Evolutionary conservation across 345 rosid species (phyloP).

Genomic region (Rhodamnia argentea): DNA sequence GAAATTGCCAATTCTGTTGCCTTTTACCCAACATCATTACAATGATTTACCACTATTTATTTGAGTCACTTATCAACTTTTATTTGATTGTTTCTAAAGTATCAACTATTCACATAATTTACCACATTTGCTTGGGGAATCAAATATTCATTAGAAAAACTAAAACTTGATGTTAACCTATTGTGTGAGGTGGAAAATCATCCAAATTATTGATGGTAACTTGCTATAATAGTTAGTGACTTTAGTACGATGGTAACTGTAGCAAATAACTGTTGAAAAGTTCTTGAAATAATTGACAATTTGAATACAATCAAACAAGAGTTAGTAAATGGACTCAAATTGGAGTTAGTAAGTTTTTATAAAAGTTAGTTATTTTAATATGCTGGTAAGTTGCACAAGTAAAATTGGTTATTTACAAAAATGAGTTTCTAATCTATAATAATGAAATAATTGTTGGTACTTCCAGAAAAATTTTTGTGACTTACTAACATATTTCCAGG

Average conservation of each 20-base stretch:
- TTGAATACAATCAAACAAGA: neutral
- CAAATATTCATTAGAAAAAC: neutral
- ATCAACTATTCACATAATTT: neutral
- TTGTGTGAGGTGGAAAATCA: neutral
- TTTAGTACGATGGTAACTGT: neutral
- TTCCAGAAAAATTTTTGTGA: neutral
- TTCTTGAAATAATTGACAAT: neutral
- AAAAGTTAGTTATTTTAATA: neutral
- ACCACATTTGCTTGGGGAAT: neutral
- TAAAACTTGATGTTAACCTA: neutral
- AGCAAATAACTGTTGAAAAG: neutral
- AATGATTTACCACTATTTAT: neutral
- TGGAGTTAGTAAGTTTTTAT: neutral
- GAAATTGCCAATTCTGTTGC: neutral
- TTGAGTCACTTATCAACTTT: neutral
- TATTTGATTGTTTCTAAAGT: neutral
- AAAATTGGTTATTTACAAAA: neutral
- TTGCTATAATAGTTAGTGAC: neutral
- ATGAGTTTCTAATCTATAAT: neutral
- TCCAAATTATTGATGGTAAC: neutral
- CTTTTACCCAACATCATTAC: neutral
- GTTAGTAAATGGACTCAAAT: neutral
- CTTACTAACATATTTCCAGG: neutral
- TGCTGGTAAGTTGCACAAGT: neutral
- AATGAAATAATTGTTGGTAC: neutral